A percentile compares a stretch with the other conserved stretches of the same genome.
Conservation (phyloP, 768 basidiomycete species). For the Tricholoma sp. region DNA sequence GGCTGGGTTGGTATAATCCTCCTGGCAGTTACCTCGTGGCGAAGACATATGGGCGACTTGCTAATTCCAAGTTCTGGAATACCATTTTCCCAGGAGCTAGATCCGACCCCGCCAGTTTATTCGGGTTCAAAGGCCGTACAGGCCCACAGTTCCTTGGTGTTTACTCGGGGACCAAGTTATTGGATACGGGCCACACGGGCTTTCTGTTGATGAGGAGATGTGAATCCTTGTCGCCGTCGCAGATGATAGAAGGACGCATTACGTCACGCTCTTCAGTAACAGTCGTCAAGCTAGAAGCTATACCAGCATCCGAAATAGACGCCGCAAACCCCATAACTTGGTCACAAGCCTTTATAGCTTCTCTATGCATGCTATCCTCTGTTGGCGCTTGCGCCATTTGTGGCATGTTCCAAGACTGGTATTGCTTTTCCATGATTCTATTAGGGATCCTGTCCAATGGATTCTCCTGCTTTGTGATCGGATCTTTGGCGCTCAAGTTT, state of each 20-base stretch:
- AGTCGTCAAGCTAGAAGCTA: background rate
- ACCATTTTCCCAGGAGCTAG: constrained; percentile 28
- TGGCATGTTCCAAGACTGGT: constrained; percentile 24
- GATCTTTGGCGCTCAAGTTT: background rate
- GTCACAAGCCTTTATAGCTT: background rate
- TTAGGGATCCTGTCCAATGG: constrained; percentile 29
- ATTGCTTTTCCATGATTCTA: constrained; percentile 23
- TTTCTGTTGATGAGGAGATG: constrained; percentile 18
- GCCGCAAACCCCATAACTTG: background rate
- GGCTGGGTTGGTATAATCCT: constrained; percentile 32
- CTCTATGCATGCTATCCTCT: background rate
- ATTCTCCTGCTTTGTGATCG: constrained; percentile 13
- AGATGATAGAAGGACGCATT: constrained; percentile 3
- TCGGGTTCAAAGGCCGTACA: constrained; percentile 19
- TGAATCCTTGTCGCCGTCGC: constrained; percentile 5
- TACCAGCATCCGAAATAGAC: background rate
- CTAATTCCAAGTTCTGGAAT: constrained; percentile 26
- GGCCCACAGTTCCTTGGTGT: constrained; percentile 22
- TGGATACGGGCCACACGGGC: constrained; percentile 23
- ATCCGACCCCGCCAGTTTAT: constrained; percentile 22
- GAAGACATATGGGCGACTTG: constrained; percentile 22
- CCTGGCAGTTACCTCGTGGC: constrained; percentile 27
- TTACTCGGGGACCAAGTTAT: constrained; percentile 20
- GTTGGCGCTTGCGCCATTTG: constrained; percentile 8
- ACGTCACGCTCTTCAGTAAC: background rate